phyloP scores from a whole-genome alignment of 768 basidiomycete species.

The Boletus vermiculosoides region DNA sequence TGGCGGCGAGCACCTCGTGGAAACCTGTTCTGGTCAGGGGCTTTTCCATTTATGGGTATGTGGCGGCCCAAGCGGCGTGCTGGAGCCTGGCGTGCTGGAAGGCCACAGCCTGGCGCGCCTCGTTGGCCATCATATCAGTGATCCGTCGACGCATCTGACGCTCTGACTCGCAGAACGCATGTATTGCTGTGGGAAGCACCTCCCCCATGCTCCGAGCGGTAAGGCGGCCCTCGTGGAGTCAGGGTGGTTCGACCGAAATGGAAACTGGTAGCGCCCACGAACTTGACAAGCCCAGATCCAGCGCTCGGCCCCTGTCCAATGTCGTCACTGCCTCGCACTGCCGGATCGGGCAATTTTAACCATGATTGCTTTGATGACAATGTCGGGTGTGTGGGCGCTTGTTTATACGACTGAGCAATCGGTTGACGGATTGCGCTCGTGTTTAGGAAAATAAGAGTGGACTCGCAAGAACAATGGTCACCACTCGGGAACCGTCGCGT shows the following conservation, averaged over 20 bases:
- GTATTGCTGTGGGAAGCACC: not conserved
- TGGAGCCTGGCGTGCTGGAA: not conserved
- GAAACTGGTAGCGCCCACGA: not conserved
- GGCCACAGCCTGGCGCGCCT: constrained; percentile 15
- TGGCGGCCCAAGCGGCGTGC: constrained; percentile 12
- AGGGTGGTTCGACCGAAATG: not conserved
- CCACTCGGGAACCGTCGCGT: not conserved
- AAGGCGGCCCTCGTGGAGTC: not conserved
- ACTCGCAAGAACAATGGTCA: constrained; percentile 19
- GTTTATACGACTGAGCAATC: not conserved
- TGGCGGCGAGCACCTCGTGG: constrained; percentile 6
- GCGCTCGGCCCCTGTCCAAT: not conserved
- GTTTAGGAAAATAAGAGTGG: not conserved
- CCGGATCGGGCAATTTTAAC: not conserved
- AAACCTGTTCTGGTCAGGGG: constrained; percentile 22
- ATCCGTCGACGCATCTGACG: not conserved
- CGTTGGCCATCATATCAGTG: not conserved
- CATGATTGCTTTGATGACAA: not conserved
- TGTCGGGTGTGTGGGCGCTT: constrained; percentile 10
- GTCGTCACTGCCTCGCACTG: not conserved
- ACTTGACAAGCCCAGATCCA: too few species aligned
- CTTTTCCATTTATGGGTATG: constrained; percentile 19
- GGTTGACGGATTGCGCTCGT: not conserved
- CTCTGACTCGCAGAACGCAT: constrained; percentile 22
- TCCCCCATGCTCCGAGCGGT: constrained; percentile 1